Percentiles rank a stretch among this genome's conserved stretches.
Conservation (phyloP, 2,329 filamentous ascomycete genomes). For the Simplicillium sp. region DNA sequence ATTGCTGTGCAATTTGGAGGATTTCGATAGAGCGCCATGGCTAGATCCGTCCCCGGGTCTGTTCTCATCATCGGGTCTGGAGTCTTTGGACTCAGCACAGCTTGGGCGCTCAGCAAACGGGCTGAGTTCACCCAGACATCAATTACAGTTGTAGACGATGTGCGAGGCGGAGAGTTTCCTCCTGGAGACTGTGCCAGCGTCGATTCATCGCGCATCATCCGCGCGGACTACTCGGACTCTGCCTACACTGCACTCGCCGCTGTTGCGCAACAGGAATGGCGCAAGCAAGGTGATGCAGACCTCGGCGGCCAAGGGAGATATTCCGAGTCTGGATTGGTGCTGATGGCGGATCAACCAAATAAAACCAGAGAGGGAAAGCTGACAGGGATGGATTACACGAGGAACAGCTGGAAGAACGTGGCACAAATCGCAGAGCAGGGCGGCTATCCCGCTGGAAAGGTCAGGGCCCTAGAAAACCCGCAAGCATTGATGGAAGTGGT, state of each 20-base stretch:
- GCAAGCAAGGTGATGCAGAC: conserved; percentile 43
- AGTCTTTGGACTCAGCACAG: conserved; percentile 51
- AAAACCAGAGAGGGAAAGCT: conserved; percentile 20
- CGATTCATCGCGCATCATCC: conserved; percentile 55
- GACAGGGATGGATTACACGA: conserved; percentile 48
- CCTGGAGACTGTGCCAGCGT: conserved; percentile 50
- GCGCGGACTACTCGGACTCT: conserved; percentile 70
- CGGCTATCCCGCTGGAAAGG: conserved; percentile 24
- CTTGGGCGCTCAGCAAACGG: conserved; percentile 59
- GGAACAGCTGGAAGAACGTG: conserved; percentile 53
- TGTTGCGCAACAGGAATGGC: conserved; percentile 61
- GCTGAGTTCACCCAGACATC: conserved; percentile 39
- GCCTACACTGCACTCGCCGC: conserved; percentile 68
- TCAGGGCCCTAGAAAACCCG: conserved; percentile 34
- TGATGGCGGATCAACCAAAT: conserved; percentile 45
- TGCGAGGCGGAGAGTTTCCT: conserved; percentile 44
- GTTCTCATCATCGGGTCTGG: conserved; percentile 63
- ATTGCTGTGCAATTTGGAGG: neutral
- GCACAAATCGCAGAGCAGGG: conserved; percentile 32
- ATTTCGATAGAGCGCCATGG: neutral
- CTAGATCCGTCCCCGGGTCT: conserved; percentile 27
- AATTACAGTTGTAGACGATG: conserved; percentile 53
- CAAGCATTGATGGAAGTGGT: conserved; percentile 34
- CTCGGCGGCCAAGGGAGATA: conserved; percentile 59
- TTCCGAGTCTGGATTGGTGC: conserved; percentile 56